Evolutionary conservation across 805 yeast species (phyloP), one percentile per base, ranked within the genome.

Genomic region (Suhomyces kilbournensis): DNA sequence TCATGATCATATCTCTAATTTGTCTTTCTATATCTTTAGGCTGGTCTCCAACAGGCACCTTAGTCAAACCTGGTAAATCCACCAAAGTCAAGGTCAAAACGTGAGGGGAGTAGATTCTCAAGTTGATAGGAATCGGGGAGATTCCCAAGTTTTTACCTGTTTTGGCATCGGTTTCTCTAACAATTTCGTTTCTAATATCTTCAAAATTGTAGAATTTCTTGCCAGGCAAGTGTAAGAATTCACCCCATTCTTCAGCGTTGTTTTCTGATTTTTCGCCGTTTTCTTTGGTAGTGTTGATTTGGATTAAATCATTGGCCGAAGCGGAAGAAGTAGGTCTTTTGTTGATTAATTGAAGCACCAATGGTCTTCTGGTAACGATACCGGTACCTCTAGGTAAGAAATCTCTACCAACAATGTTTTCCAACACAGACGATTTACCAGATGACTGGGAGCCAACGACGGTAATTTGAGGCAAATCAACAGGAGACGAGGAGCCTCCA

Each of bases 1-100:
- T 92, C 80, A 94, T 79, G 46, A 94, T 78, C 90, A 94, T 86
- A 58, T 91, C 96, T 65, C 91, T 85, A 64, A 94, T 94, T 73
- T 90, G 97, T 58, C 81, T 84, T 75, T 94, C 99, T 59, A 94
- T 94, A 70, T 94, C 99, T 63, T 88, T 87, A 51, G 99, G 99
- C 73, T 94, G 99, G 73, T 94, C 99, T 47, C 99, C 99, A 51
- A 94, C 97, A 3, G 99, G 99, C 38, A 94, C 99, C 69, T 94
- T 94, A 40, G 99, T 94, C 64, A 94, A 81, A 55, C 99, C 99
- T 8, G 99, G 99, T 64, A 94, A 80, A 74, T 94, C 99, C 40
- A 94, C 97, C 62, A 94, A 80, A 7, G 99, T 94, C 67, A 93
- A 81, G 17, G 97, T 92, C 58, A 93, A 78, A 45, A 93, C 98